Conservation (phyloP, 495 filamentous ascomycete genomes). For the Chaetomium fimeti region DNA sequence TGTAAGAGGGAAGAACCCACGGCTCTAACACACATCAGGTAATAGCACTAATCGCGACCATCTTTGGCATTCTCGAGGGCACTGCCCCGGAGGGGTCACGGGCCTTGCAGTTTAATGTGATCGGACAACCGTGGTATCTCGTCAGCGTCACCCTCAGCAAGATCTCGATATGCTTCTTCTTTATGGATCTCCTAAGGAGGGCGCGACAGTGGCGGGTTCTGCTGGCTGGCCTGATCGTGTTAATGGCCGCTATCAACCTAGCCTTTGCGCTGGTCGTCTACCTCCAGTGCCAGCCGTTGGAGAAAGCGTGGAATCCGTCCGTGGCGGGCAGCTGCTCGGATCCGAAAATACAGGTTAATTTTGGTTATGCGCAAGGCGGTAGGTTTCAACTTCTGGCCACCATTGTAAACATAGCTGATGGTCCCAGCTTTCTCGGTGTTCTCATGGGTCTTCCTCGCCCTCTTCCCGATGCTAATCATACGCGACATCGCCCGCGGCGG, state of each 20-base stretch:
- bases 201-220: slow-evolving; percentile 35
- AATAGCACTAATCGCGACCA: slow-evolving; percentile 36
- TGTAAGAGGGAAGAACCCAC: neutral
- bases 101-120: slow-evolving; percentile 37
- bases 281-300: slow-evolving; percentile 41
- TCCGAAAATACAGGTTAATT: slow-evolving; percentile 36
- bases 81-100: slow-evolving; percentile 26
- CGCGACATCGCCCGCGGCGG: slow-evolving; percentile 29
- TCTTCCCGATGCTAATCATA: slow-evolving; percentile 36
- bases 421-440: slow-evolving; percentile 38
- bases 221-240: slow-evolving; percentile 32
- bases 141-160: slow-evolving; percentile 41
- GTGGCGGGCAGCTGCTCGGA: slow-evolving; percentile 35
- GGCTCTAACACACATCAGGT: slow-evolving; percentile 23
- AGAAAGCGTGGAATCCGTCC: slow-evolving; percentile 37
- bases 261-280: slow-evolving; percentile 34
- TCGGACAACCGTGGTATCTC: slow-evolving; percentile 41
- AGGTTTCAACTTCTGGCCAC: slow-evolving; percentile 2
- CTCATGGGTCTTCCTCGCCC: slow-evolving; percentile 39
- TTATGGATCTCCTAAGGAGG: slow-evolving; percentile 32
- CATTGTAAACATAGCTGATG: neutral
- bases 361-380: slow-evolving; percentile 43
- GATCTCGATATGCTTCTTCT: slow-evolving; percentile 40
- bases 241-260: slow-evolving; percentile 39
- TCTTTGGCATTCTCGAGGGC: slow-evolving; percentile 38